Evolutionary conservation across 1,284 basidiomycete genomes (phyloP).

Genomic region (Rhodotorula glutinis): DNA sequence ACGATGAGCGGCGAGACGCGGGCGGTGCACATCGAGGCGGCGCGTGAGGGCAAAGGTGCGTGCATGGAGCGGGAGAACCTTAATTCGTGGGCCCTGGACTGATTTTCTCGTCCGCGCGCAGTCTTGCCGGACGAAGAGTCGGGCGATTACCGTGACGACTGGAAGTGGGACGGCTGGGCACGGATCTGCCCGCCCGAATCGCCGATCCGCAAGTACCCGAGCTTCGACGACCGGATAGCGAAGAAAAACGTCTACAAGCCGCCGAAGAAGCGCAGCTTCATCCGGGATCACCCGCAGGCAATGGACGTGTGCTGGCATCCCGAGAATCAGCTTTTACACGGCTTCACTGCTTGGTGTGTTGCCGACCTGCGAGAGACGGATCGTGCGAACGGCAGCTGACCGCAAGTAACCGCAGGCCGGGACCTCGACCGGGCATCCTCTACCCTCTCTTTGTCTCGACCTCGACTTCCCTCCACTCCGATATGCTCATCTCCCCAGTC

Average conservation of each 20-base stretch:
- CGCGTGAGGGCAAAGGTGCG: constrained; percentile 4
- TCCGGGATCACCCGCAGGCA: constrained; percentile 32
- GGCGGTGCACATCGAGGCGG: neutral
- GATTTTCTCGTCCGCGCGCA: neutral
- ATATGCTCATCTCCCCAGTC: constrained; percentile 42
- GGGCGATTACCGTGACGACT: constrained; percentile 20
- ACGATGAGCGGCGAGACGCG: constrained; percentile 17
- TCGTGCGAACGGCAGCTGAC: too few relatives aligned
- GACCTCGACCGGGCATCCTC: constrained; percentile 36
- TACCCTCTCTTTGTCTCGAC: constrained; percentile 44
- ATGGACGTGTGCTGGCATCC: constrained; percentile 40
- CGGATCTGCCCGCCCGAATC: constrained; percentile 26
- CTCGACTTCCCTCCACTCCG: constrained; percentile 40
- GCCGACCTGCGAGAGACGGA: neutral
- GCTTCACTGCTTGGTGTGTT: constrained; percentile 35
- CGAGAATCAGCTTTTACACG: constrained; percentile 34
- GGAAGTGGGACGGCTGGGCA: constrained; percentile 32
- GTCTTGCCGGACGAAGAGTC: constrained; percentile 13
- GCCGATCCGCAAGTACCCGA: constrained; percentile 10
- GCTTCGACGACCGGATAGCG: constrained; percentile 21
- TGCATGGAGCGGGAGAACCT: too few relatives aligned
- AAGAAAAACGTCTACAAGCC: constrained; percentile 2
- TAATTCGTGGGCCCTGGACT: too few relatives aligned
- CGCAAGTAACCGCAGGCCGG: constrained; percentile 15
- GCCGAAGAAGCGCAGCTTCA: constrained; percentile 27